phyloP scores from a whole-genome alignment of 164 flowering plant genomes.

The Umbellularia californica region DNA sequence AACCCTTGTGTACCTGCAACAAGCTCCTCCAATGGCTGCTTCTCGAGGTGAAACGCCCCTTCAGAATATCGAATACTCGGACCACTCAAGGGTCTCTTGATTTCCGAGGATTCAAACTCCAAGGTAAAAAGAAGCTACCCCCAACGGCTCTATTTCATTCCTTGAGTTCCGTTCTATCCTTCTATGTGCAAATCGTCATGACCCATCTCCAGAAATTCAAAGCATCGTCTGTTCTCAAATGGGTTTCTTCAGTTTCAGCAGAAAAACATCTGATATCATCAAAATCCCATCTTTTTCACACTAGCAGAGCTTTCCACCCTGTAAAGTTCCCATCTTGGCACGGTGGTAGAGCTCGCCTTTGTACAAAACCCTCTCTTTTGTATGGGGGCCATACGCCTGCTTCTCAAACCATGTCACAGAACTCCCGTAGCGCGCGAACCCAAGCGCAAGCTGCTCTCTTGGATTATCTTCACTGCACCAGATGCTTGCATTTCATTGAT shows the following conservation, averaged over 20 bases:
- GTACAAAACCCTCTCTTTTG: neutral
- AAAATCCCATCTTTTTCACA: neutral
- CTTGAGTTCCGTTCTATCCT: neutral
- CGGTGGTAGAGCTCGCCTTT: neutral
- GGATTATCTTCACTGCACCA: constrained; percentile 64
- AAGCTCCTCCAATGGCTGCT: neutral
- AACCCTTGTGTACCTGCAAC: neutral
- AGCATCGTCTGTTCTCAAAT: neutral
- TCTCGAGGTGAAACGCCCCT: neutral
- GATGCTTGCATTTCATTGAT: constrained; percentile 45
- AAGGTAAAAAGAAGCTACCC: neutral
- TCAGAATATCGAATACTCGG: neutral
- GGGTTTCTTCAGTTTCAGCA: neutral
- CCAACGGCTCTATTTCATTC: constrained; percentile 5
- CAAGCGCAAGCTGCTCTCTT: constrained; percentile 54
- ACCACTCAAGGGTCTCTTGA: neutral
- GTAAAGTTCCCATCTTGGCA: neutral
- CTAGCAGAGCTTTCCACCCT: neutral
- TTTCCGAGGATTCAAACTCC: neutral
- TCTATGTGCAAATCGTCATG: constrained; percentile 1
- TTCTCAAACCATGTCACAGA: neutral
- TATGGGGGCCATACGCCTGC: too few species aligned
- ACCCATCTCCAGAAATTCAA: constrained; percentile 5
- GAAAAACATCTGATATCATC: neutral
- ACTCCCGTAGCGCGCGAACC: neutral